Percentiles rank a stretch among this genome's conserved stretches.
Evolutionary conservation across 2,329 filamentous ascomycete species (phyloP).

Genomic region (Alternaria brassicae): DNA sequence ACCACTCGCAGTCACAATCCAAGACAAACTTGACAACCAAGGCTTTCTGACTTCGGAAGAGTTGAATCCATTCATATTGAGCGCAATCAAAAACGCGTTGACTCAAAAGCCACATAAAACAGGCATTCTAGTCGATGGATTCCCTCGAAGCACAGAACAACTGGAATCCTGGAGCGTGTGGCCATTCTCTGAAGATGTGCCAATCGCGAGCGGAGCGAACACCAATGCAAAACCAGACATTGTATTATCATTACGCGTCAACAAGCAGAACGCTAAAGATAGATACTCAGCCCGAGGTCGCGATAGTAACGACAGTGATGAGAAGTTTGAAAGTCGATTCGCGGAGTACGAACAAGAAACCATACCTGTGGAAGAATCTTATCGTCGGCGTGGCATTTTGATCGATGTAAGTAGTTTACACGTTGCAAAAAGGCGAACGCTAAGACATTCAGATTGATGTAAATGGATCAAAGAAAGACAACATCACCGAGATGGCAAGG

Average conservation of each 20-base stretch:
- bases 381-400: constrained; percentile 3
- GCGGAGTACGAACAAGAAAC: constrained; percentile 2
- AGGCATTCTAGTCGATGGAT: constrained; percentile 4
- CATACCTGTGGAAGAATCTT: neutral
- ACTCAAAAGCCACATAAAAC: neutral
- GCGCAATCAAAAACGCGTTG: neutral
- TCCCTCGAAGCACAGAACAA: constrained; percentile 3
- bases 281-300: constrained; percentile 4
- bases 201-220: neutral
- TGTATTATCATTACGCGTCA: constrained; percentile 3
- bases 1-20: constrained; percentile 1
- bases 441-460: neutral
- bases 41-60: constrained; percentile 1
- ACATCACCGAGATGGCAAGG: neutral
- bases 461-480: constrained; percentile 2
- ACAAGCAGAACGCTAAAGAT: constrained; percentile 2
- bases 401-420: constrained; percentile 1
- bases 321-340: constrained; percentile 7
- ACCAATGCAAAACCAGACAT: constrained; percentile 4
- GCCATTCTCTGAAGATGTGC: constrained; percentile 3
- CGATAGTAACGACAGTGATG: constrained; percentile 6
- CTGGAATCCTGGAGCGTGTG: constrained; percentile 1
- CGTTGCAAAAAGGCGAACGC: neutral
- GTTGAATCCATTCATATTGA: constrained; percentile 1
- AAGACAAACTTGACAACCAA: constrained; percentile 8